Base-by-base conservation (phyloP, 345 rosid genomes). In the Moricandia arvensis region DNA sequence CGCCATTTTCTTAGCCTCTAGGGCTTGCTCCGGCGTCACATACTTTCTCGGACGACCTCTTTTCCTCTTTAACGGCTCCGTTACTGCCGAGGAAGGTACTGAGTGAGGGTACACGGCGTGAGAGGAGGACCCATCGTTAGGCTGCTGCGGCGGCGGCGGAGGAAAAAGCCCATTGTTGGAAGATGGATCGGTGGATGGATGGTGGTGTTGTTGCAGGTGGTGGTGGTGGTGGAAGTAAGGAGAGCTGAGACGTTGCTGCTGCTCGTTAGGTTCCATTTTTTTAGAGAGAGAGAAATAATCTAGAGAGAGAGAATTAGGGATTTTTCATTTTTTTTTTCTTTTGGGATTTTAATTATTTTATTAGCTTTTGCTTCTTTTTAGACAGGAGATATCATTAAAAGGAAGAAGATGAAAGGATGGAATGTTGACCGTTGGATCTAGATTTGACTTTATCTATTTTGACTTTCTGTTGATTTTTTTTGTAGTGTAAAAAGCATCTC, bases 41-140 rank as follows among this genome's bases (percentile, higher is more conserved):
- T 95, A 95, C 93, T 95, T 95, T 76, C 99, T 82, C 13, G 99
- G 99, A 38, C 99, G 77, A 29, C 99, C 99, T 9, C 98, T 71
- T 87, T 87, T 95, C 88, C 93, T 84, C 86, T 81, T 86, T 1
- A 89, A 59, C 0, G 90, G 82, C 77, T 89, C 93, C 66, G 86
- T 80, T 61, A 83, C 86, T 5, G 86, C 88, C 1, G 94, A 84
- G 1, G 94, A 82, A 0, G 97, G 85, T 2, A 86, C 84, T 0
- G 97, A 83, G 83, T 84, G 93, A 8, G 93, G 87, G 66, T 76
- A 85, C 26, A 85, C 74, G 87, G 85, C 41, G 34, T 77, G 88
- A 4, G 82, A 74, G 0, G 79, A 68, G 12, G 86, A 41, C 6
- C 74, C 86, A 5, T 79, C 83, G 21, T 59, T 74, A 12, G 89